Conservation (phyloP, 768 basidiomycete genomes). For the Boletus rubropictus region DNA sequence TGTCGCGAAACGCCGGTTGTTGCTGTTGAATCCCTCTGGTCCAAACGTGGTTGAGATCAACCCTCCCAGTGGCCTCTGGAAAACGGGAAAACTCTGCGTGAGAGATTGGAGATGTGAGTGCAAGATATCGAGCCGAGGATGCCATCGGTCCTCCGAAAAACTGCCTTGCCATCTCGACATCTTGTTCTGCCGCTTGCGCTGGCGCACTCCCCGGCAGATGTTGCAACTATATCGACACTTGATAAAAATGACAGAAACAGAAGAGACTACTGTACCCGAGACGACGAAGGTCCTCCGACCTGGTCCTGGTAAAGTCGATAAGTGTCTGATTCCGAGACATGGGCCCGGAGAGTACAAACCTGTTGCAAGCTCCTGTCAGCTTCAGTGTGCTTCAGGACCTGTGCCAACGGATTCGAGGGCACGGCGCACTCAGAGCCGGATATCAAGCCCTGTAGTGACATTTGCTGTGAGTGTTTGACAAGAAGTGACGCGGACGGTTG, state of each 20-base stretch:
- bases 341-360: slow-evolving; percentile 36
- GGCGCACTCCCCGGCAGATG: slow-evolving; percentile 61
- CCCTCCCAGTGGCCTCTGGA: slow-evolving; percentile 21
- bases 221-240: slow-evolving; percentile 48
- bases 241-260: not conserved
- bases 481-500: not conserved
- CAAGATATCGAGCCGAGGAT: slow-evolving; percentile 31
- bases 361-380: slow-evolving; percentile 85
- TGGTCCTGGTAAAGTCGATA: slow-evolving; percentile 49
- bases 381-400: slow-evolving; percentile 86
- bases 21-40: slow-evolving; percentile 42
- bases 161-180: slow-evolving; percentile 69
- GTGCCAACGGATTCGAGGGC: slow-evolving; percentile 78
- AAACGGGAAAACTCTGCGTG: slow-evolving; percentile 29
- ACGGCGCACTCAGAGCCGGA: slow-evolving; percentile 89
- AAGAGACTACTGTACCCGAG: slow-evolving; percentile 43
- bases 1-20: slow-evolving; percentile 34
- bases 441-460: slow-evolving; percentile 76
- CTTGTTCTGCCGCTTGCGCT: slow-evolving; percentile 51
- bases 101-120: slow-evolving; percentile 28
- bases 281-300: slow-evolving; percentile 65
- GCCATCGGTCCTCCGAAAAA: slow-evolving; percentile 57
- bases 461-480: slow-evolving; percentile 19
- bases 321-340: not conserved
- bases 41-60: slow-evolving; percentile 51